Evolutionary conservation across 257 asterid species (phyloP).

Genomic region (Gentiana straminea): DNA sequence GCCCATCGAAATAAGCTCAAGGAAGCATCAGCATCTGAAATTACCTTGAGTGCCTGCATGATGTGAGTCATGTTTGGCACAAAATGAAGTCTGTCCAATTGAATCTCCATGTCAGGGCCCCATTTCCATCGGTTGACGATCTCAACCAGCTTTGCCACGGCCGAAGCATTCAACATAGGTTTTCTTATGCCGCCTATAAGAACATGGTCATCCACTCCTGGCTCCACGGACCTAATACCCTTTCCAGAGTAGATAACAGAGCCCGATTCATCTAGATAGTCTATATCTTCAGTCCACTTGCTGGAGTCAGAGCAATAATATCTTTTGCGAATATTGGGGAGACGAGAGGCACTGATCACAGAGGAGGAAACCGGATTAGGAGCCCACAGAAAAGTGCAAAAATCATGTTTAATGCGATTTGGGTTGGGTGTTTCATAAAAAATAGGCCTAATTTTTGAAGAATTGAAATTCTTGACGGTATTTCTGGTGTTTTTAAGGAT

Average conservation of each 20-base stretch:
- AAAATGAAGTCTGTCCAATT: constrained; percentile 74
- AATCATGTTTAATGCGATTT: constrained; percentile 10
- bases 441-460: background rate
- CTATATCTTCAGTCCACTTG: constrained; percentile 78
- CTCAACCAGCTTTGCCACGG: constrained; percentile 90
- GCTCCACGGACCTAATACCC: constrained; percentile 86
- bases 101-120: constrained; percentile 94
- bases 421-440: constrained; percentile 3
- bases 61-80: constrained; percentile 78
- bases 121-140: constrained; percentile 91
- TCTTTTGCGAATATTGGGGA: constrained; percentile 18
- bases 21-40: constrained; percentile 63
- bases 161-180: constrained; percentile 73
- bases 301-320: constrained; percentile 39
- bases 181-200: constrained; percentile 75
- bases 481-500: constrained; percentile 19
- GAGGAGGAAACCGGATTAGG: constrained; percentile 2
- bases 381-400: constrained; percentile 12
- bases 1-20: constrained; percentile 84
- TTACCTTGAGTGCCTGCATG: constrained; percentile 69
- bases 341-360: constrained; percentile 8
- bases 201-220: constrained; percentile 78
- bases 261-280: constrained; percentile 83
- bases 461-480: constrained; percentile 4
- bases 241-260: constrained; percentile 73